Base-by-base conservation (phyloP, 2,329 filamentous ascomycete species). In the Didymella segeticola region DNA sequence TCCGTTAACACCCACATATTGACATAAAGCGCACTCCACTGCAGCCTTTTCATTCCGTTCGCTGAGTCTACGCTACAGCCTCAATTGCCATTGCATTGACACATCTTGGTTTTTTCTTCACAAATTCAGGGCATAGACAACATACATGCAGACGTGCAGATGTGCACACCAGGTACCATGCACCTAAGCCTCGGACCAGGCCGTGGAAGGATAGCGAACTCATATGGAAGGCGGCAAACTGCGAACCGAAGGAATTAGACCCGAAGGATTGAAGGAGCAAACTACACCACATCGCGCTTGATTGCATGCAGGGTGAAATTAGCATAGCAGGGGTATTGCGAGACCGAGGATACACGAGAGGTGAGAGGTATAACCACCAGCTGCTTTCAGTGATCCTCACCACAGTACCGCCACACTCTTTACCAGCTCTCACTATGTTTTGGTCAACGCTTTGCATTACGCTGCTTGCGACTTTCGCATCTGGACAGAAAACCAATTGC, bases 401-500 rank as follows among this genome's bases (percentile, higher is more conserved):
- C 4, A 30, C 31, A 34, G 6, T 15, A 3, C 4, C 14, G 26
- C 11, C n/a, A 6, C 9, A 7, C n/a, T 37, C 15, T 37, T 36
- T 14, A 2, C 8, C 7, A 20, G 8, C n/a, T 20, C 6, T 19
- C 12, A 14, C 7, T 19, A 37, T 47, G 43, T 17, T 47, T 5
- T 11, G n/a, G 15, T 48, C 34, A 22, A 30, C 27, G 10, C 5
- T 48, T 17, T 39, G 26, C 5, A 12, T 41, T 15, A 15, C 45
- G 5, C 11, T 41, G 8, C 26, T 48, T 39, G 34, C 34, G 5
- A 15, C 22, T 12, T n/a, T 48, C 2, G 15, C 34, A 29, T 22
- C 33, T n/a, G 31, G 20, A 7, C 45, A 48, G 19, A 20, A 5
- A 17, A 27, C 19, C 19, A 34, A 56, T 19, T 56, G 53, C 30